These are phyloP conservation scores for Monascus purpureus DNA, from an alignment of 495 filamentous ascomycete genomes.

Conservation along the genomic window DNA sequence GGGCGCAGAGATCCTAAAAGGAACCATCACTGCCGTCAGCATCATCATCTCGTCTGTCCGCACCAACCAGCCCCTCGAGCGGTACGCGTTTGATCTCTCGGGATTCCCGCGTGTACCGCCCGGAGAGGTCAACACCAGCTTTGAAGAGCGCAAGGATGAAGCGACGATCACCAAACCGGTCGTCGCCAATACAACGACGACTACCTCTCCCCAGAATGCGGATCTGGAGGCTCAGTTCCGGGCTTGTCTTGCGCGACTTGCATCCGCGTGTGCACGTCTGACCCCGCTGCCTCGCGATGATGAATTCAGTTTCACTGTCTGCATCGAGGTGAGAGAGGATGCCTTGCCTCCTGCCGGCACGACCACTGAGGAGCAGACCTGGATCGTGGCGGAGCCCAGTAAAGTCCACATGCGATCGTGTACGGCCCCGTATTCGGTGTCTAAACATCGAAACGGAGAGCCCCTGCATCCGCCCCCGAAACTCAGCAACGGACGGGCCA, in stretches of 20 bases:
- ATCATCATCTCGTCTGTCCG: slow-evolving; percentile 57
- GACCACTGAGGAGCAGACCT: slow-evolving; percentile 36
- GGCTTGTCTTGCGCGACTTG: slow-evolving; percentile 36
- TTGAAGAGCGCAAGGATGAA: slow-evolving; percentile 31
- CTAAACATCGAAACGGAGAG: slow-evolving; percentile 25
- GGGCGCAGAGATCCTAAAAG: slow-evolving; percentile 56
- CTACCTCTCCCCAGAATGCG: slow-evolving; percentile 23
- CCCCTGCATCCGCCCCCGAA: slow-evolving; percentile 23
- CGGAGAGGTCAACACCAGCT: slow-evolving; percentile 37
- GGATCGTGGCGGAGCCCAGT: slow-evolving; percentile 40
- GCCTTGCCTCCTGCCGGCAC: slow-evolving; percentile 59
- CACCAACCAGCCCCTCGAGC: slow-evolving; percentile 48
- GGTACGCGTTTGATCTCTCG: slow-evolving; percentile 74
- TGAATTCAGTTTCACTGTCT: slow-evolving; percentile 72
- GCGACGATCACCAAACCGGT: slow-evolving; percentile 28
- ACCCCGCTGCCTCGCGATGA: slow-evolving; percentile 49
- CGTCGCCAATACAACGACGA: slow-evolving; percentile 20
- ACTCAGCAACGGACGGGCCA: slow-evolving; percentile 30
- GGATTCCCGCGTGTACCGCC: slow-evolving; percentile 52
- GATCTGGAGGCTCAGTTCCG: slow-evolving; percentile 66
- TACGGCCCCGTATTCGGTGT: slow-evolving; percentile 32
- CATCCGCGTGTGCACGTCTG: slow-evolving; percentile 43
- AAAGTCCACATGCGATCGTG: slow-evolving; percentile 32
- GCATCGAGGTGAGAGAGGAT: slow-evolving; percentile 68
- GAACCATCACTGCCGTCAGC: slow-evolving; percentile 54